These are phyloP conservation scores for Barnettozyma populi DNA, from an alignment of 805 yeast genomes.

Conservation along the genomic window DNA sequence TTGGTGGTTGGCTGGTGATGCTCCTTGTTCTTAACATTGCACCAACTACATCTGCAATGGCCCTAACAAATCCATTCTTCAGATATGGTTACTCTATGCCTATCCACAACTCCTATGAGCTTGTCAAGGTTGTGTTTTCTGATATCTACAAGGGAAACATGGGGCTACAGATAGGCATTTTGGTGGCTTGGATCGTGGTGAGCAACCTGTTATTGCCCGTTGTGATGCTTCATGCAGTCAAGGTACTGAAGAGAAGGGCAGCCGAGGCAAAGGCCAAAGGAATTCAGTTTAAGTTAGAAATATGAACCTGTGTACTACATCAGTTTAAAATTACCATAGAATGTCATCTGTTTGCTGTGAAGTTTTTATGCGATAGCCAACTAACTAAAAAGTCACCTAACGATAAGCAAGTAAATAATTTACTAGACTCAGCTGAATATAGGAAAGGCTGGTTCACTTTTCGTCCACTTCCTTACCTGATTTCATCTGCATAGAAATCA, in stretches of 20 bases:
- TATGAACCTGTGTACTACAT: neutral
- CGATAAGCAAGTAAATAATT: no score
- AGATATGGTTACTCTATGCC: constrained; percentile 67
- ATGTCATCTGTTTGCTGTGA: no score
- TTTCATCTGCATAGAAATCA: no score
- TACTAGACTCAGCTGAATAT: no score
- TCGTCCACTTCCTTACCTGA: no score
- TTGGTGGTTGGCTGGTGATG: constrained; percentile 67
- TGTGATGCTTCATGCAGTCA: constrained; percentile 28
- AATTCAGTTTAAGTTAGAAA: neutral
- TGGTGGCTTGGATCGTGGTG: constrained; percentile 54
- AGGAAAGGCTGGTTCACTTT: no score
- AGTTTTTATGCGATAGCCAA: no score
- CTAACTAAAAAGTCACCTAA: no score
- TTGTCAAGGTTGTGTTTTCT: constrained; percentile 52
- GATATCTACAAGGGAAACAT: constrained; percentile 48
- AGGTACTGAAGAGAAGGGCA: constrained; percentile 2
- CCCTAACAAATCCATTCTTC: constrained; percentile 48
- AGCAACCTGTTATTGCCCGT: constrained; percentile 39
- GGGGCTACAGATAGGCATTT: constrained; percentile 55
- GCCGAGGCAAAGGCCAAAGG: constrained; percentile 2
- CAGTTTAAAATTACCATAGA: no score
- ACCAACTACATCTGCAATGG: constrained; percentile 60
- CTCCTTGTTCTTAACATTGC: constrained; percentile 63
- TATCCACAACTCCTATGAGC: constrained; percentile 56